Evolutionary conservation across 352 stramenopile genomes (phyloP).

Genomic region (Pythium dissotocum): DNA sequence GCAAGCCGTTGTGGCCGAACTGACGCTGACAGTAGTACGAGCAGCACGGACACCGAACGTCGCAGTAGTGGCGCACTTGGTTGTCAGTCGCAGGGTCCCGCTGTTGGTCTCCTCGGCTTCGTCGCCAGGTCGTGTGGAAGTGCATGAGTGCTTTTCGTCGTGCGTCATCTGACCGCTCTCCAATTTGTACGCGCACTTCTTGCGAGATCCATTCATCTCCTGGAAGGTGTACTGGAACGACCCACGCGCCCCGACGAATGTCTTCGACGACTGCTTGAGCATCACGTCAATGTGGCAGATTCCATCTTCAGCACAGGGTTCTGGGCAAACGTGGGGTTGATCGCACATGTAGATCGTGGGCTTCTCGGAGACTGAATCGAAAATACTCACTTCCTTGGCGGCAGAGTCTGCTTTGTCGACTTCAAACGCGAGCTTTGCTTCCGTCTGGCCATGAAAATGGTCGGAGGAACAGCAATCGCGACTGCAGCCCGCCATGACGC

Average conservation of each 20-base stretch:
- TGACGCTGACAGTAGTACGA: constrained; percentile 76
- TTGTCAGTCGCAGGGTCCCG: constrained; percentile 5
- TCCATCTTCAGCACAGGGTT: constrained; percentile 52
- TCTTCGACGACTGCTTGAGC: constrained; percentile 66
- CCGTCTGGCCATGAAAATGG: constrained; percentile 68
- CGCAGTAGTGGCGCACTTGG: constrained; percentile 58
- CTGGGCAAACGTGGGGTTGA: constrained; percentile 56
- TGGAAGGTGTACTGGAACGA: constrained; percentile 74
- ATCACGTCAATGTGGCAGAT: constrained; percentile 74
- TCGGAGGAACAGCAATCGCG: constrained; percentile 45
- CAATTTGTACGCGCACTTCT: constrained; percentile 54
- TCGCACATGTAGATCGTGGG: constrained; percentile 66
- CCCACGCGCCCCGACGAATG: constrained; percentile 52
- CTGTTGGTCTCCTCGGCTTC: constrained; percentile 6
- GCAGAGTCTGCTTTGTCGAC: constrained; percentile 38
- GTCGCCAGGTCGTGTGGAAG: constrained; percentile 1
- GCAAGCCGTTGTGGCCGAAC: constrained; percentile 46
- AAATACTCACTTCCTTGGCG: constrained; percentile 31
- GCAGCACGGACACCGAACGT: constrained; percentile 69
- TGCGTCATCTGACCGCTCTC: constrained; percentile 46
- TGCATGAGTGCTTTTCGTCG: constrained; percentile 45
- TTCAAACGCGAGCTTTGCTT: constrained; percentile 49
- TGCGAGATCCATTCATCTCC: constrained; percentile 78
- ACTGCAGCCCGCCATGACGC: constrained; percentile 60
- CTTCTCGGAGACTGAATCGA: constrained; percentile 4